Conservation (phyloP, 306 rosid species). For the Nissolia schottii region DNA sequence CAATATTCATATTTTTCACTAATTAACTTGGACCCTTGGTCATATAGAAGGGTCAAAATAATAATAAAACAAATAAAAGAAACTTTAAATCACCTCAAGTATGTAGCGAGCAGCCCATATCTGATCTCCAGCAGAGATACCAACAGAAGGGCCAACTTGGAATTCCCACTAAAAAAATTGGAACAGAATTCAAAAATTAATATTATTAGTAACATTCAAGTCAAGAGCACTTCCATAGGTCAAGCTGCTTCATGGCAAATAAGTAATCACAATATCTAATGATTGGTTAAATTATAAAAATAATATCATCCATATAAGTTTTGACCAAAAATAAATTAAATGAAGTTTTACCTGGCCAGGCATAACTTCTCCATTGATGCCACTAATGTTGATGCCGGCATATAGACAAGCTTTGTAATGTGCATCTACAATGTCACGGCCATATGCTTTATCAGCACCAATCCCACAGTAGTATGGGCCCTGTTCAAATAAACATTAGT, state of each 20-base stretch:
- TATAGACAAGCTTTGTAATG: constrained; percentile 67
- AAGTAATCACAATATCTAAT: too few species aligned
- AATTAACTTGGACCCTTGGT: constrained; percentile 2
- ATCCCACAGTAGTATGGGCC: constrained; percentile 66
- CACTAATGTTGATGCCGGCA: constrained; percentile 67
- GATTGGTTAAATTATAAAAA: too few species aligned
- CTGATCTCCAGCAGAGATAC: constrained; percentile 57
- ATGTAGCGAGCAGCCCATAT: constrained; percentile 59
- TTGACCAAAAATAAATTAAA: neutral
- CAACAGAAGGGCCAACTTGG: constrained; percentile 55
- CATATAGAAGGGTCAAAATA: neutral
- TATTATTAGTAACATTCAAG: neutral
- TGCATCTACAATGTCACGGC: constrained; percentile 66
- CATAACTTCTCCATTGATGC: constrained; percentile 75
- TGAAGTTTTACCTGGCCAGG: constrained; percentile 57
- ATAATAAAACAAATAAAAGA: neutral
- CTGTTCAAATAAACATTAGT: constrained; percentile 21
- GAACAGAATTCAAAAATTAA: neutral
- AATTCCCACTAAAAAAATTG: constrained; percentile 49
- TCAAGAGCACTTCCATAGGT: too few species aligned
- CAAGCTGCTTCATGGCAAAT: too few species aligned
- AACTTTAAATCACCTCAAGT: constrained; percentile 36
- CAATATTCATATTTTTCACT: neutral
- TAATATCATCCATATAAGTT: too few species aligned
- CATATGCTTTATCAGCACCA: constrained; percentile 71